These are phyloP conservation scores for Botryosphaeria dothidea DNA, from an alignment of 2,329 filamentous ascomycete species.

Conservation along the genomic window DNA sequence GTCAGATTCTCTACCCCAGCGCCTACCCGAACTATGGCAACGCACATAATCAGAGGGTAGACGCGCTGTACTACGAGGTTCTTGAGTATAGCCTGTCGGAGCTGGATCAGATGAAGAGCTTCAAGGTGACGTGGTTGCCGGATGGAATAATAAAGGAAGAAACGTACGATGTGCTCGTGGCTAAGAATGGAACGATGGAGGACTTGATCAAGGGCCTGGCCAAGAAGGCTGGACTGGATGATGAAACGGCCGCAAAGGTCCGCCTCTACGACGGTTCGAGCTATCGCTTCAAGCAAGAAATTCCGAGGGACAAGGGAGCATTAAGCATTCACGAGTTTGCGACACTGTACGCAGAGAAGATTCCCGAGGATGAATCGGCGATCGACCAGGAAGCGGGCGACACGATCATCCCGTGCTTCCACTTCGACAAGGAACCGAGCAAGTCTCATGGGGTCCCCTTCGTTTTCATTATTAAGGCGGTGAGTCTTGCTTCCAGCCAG, in stretches of 20 bases:
- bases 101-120: constrained; percentile 84
- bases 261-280: constrained; percentile 81
- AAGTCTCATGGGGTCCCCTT: constrained; percentile 89
- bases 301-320: constrained; percentile 71
- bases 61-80: constrained; percentile 88
- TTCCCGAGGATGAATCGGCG: constrained; percentile 66
- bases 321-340: constrained; percentile 84
- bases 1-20: constrained; percentile 74
- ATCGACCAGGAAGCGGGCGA: constrained; percentile 43
- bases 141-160: constrained; percentile 95
- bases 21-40: constrained; percentile 68
- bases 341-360: constrained; percentile 75
- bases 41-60: constrained; percentile 65
- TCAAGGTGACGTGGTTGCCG: constrained; percentile 81
- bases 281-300: constrained; percentile 80
- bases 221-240: constrained; percentile 77
- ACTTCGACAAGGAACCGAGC: constrained; percentile 87
- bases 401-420: constrained; percentile 54
- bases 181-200: constrained; percentile 78
- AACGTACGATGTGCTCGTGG: constrained; percentile 76
- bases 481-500: constrained; percentile 45
- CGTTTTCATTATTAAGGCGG: constrained; percentile 80
- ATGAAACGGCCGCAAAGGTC: constrained; percentile 72
- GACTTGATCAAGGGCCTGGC: constrained; percentile 76
- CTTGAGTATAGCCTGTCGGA: constrained; percentile 93